Evolutionary conservation across 2,329 filamentous ascomycete genomes (phyloP).

Genomic region (Emericellopsis atlantica): DNA sequence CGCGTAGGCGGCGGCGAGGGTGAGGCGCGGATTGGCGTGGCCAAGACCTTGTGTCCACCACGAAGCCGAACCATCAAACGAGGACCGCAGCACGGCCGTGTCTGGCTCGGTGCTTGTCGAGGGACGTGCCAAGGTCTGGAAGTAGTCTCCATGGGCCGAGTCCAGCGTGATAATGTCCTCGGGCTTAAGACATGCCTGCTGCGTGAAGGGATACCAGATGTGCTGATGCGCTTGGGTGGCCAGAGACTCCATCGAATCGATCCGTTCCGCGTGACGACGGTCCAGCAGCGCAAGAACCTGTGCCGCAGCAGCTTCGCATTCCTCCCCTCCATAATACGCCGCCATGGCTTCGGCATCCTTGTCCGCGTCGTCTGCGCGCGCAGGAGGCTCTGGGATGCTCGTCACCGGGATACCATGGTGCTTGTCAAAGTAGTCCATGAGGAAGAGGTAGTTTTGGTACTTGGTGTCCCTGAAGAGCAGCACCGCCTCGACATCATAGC

Average conservation of each 20-base stretch:
- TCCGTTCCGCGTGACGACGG: constrained; percentile 38
- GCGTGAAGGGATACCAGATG: constrained; percentile 85
- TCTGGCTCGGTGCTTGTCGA: constrained; percentile 62
- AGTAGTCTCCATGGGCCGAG: constrained; percentile 68
- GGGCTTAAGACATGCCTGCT: constrained; percentile 52
- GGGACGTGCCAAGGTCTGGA: constrained; percentile 53
- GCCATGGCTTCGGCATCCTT: constrained; percentile 46
- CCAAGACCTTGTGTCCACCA: constrained; percentile 90
- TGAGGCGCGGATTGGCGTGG: constrained; percentile 60
- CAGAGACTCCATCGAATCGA: constrained; percentile 49
- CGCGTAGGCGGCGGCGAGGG: constrained; percentile 66
- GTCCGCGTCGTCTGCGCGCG: constrained; percentile 19
- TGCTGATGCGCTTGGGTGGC: constrained; percentile 42
- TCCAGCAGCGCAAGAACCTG: constrained; percentile 28
- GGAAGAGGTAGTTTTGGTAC: constrained; percentile 57
- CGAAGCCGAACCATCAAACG: constrained; percentile 74
- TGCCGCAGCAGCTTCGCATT: constrained; percentile 20
- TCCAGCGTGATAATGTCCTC: constrained; percentile 63
- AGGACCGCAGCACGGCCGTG: constrained; percentile 12
- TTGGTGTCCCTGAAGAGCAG: constrained; percentile 53
- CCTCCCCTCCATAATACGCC: constrained; percentile 41
- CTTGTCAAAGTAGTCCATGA: constrained; percentile 52
- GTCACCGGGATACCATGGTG: constrained; percentile 40
- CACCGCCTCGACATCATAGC: constrained; percentile 62
- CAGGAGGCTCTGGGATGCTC: constrained; percentile 47